A percentile compares a stretch with the other conserved stretches of the same genome.
Evolutionary conservation across 2,329 filamentous ascomycete genomes (phyloP).

Genomic region (Triangularia verruculosa): DNA sequence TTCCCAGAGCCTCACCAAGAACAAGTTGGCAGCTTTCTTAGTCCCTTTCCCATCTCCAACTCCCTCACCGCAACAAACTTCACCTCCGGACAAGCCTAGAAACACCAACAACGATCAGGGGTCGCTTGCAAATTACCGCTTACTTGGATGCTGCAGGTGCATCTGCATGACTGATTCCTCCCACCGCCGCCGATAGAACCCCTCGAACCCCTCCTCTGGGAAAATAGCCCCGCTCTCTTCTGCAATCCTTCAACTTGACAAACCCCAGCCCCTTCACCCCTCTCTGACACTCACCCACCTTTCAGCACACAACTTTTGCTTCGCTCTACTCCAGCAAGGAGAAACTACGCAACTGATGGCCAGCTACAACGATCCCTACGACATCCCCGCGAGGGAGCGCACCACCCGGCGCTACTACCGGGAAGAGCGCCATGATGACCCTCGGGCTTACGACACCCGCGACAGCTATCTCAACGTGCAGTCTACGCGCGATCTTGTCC

Average conservation of each 20-base stretch:
- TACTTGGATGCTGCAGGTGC: neutral
- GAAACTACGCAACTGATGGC: slow-evolving; percentile 35
- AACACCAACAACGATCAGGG: neutral
- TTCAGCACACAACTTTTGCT: neutral
- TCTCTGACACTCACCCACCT: neutral
- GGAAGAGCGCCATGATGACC: slow-evolving; percentile 51
- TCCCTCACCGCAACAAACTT: neutral
- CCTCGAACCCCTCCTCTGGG: neutral
- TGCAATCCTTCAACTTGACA: neutral
- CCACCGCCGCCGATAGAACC: neutral
- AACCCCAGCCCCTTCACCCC: neutral
- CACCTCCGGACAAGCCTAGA: neutral
- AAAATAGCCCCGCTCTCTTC: slow-evolving; percentile 9
- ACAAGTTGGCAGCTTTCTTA: neutral
- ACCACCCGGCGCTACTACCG: slow-evolving; percentile 49
- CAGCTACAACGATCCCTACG: slow-evolving; percentile 53
- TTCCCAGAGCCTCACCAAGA: neutral
- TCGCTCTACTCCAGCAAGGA: neutral
- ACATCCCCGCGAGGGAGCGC: slow-evolving; percentile 43
- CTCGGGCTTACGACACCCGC: slow-evolving; percentile 52
- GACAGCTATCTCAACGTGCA: slow-evolving; percentile 47
- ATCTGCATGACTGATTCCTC: neutral
- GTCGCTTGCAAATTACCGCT: neutral
- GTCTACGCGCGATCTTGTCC: slow-evolving; percentile 52
- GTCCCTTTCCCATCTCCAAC: neutral